Base-by-base conservation (phyloP, 768 basidiomycete species). In the Tremella yokohamensis region DNA sequence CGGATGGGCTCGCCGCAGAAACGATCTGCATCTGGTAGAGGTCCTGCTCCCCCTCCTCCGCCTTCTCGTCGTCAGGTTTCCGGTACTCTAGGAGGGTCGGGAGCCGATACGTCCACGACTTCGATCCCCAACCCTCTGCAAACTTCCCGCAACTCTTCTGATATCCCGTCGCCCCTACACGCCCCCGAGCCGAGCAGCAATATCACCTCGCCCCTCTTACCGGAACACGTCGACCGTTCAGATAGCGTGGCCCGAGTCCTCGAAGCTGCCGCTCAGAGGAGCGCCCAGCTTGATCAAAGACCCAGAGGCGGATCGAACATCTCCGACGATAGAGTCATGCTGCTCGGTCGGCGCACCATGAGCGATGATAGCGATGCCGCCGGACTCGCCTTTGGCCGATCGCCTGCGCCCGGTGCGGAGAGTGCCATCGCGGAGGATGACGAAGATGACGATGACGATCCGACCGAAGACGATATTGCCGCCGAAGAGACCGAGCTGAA, bases 391-490 rank as follows among this genome's bases (percentile, higher is more conserved):
- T n/a, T n/a, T 8, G 15, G 42, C 22, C 29, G 29, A 11, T 6
- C 29, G 11, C 42, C 42, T 45, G 49, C 38, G n/a, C 8, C 39
- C 9, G 22, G 13, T 8, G 7, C 72, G 77, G 60, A 75, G 69
- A 24, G 57, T 40, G 44, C 49, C 55, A 70, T 76, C 40, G 68
- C 73, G 61, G 73, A 78, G 56, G 60, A 64, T 72, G 54, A 64
- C 57, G 66, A 72, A 66, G 54, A 66, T 49, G 60, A 79, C 54
- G 69, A 79, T 56, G 69, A 75, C 40, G 66, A 68, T 24, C 78
- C 78, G 9, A 84, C 83, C 42, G 81, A 81, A 53, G 82, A 83
- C 40, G 67, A 73, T 20, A 56, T 69, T 16, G 58, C 56, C 24
- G 58, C 56, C n/a, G 69, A 66, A 26, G 72, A 69, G 45, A 57